Evolutionary conservation across 306 rosid species (phyloP).

Genomic region (Acmispon strigosus): DNA sequence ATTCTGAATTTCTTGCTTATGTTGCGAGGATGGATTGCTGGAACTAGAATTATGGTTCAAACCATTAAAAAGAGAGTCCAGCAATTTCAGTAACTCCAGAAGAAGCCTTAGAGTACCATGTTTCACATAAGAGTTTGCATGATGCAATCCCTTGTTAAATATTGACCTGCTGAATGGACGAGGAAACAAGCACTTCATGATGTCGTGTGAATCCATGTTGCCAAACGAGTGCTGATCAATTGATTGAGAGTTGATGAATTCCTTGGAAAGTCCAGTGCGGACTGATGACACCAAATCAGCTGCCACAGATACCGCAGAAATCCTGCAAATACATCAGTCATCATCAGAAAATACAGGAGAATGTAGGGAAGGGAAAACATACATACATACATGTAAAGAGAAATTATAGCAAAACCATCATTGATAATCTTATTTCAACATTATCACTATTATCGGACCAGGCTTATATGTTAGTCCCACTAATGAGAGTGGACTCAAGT

Average conservation of each 20-base stretch:
- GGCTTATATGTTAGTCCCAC: neutral
- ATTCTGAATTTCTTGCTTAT: constrained; percentile 61
- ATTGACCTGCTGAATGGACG: constrained; percentile 63
- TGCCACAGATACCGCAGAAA: constrained; percentile 48
- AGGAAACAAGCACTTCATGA: constrained; percentile 70
- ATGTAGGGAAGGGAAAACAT: neutral
- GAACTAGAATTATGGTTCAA: constrained; percentile 29
- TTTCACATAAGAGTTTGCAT: constrained; percentile 57
- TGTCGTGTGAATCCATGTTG: constrained; percentile 36
- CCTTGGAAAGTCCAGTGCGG: constrained; percentile 42
- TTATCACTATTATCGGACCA: neutral
- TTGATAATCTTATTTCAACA: neutral
- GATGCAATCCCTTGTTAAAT: constrained; percentile 80
- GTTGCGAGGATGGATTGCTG: constrained; percentile 13
- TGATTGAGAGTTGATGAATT: constrained; percentile 31
- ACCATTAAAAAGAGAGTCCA: constrained; percentile 49
- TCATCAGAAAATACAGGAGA: constrained; percentile 8
- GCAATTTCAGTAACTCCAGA: constrained; percentile 63
- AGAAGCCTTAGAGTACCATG: constrained; percentile 81
- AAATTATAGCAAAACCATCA: neutral
- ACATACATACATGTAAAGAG: neutral
- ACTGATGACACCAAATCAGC: constrained; percentile 60
- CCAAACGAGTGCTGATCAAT: constrained; percentile 23
- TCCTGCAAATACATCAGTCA: constrained; percentile 61
- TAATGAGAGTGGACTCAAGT: neutral